Conservation (phyloP, 495 filamentous ascomycete species). For the Margaritispora aquatica region DNA sequence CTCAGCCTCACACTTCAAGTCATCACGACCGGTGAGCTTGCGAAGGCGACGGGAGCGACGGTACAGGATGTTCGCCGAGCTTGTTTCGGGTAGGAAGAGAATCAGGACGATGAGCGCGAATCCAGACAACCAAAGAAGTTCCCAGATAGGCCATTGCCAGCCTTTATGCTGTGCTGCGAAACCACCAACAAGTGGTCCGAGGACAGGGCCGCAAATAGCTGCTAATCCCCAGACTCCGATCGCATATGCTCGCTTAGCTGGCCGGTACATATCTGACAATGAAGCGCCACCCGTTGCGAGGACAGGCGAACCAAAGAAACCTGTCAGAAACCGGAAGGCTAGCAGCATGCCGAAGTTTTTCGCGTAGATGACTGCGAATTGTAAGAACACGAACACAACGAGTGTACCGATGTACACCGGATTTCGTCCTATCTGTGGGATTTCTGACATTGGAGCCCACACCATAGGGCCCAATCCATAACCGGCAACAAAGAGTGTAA, state of each 20-base stretch:
- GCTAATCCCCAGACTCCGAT: conserved; percentile 50
- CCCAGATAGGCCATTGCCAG: conserved; percentile 60
- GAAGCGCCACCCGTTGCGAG: conserved; percentile 56
- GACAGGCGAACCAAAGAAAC: conserved; percentile 60
- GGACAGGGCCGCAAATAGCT: conserved; percentile 51
- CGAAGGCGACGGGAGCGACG: conserved; percentile 49
- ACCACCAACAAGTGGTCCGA: conserved; percentile 54
- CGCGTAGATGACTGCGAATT: conserved; percentile 54
- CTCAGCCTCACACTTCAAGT: conserved; percentile 16
- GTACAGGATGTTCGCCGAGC: conserved; percentile 49
- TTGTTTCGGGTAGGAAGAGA: conserved; percentile 53
- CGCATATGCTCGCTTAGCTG: conserved; percentile 53
- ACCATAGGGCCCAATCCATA: conserved; percentile 26
- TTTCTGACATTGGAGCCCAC: conserved; percentile 29
- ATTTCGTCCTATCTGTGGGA: conserved; percentile 39
- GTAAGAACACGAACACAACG: conserved; percentile 51
- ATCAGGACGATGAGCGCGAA: conserved; percentile 21
- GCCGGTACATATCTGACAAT: conserved; percentile 56
- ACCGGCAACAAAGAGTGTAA: conserved; percentile 26
- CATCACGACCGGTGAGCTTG: conserved; percentile 6
- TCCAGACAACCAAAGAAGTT: conserved; percentile 37
- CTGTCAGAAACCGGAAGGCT: conserved; percentile 54
- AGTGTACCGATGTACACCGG: conserved; percentile 53
- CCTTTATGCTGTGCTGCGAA: conserved; percentile 43
- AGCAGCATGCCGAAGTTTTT: conserved; percentile 55